phyloP scores from a whole-genome alignment of 176 grass and related monocot species.

The Puya raimondii region DNA sequence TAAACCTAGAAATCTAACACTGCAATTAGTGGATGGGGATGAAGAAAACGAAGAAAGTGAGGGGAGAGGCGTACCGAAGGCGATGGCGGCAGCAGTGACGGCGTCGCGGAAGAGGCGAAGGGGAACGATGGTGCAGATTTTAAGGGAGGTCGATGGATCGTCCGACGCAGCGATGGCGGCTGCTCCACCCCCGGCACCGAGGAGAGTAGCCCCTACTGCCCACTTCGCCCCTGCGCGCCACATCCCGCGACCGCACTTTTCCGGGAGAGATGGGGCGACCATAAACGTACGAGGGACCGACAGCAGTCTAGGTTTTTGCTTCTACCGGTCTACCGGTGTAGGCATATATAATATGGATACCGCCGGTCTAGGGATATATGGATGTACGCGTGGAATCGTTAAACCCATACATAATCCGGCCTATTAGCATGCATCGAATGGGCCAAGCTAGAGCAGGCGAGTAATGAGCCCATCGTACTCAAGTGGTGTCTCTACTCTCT shows the following conservation, averaged over 20 bases:
- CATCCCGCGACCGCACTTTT: slow-evolving; percentile 23
- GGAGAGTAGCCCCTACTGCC: slow-evolving; percentile 27
- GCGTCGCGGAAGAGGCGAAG: slow-evolving; percentile 76
- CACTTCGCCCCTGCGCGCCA: slow-evolving; percentile 42
- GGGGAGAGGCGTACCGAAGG: slow-evolving; percentile 14
- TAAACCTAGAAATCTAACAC: not conserved
- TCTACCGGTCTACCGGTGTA: slow-evolving; percentile 2
- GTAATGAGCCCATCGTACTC: too few species aligned
- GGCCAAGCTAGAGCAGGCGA: too few species aligned
- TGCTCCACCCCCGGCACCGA: slow-evolving; percentile 22
- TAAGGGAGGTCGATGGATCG: slow-evolving; percentile 46
- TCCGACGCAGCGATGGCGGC: slow-evolving; percentile 41
- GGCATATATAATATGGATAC: too few species aligned
- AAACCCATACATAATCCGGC: too few species aligned
- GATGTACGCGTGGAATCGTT: too few species aligned
- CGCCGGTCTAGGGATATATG: too few species aligned
- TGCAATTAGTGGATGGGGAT: not conserved
- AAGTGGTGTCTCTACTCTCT: too few species aligned
- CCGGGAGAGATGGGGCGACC: too few species aligned
- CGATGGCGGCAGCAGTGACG: slow-evolving; percentile 54
- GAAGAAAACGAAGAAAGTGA: not conserved
- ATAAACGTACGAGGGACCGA: too few species aligned
- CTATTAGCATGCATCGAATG: too few species aligned
- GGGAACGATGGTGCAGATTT: slow-evolving; percentile 60
- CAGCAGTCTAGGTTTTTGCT: not conserved